Percentiles rank a stretch among this genome's conserved stretches.
Evolutionary conservation across 371 early-diverging fungal species (phyloP).

Genomic region (Funneliformis caledonium): DNA sequence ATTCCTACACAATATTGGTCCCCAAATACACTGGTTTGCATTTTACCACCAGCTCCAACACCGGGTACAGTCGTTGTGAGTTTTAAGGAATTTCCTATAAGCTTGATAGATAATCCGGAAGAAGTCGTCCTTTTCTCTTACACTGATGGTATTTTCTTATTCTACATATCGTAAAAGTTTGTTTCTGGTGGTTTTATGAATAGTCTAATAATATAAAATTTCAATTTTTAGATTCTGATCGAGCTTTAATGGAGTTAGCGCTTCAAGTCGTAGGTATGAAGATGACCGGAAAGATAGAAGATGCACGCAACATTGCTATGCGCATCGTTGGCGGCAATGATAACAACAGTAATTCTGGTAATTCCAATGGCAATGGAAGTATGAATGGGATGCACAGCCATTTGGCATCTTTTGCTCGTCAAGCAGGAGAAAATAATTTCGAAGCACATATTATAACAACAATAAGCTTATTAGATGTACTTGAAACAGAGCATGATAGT

Average conservation of each 20-base stretch:
- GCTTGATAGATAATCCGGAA: slow-evolving; percentile 46
- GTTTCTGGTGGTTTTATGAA: background rate
- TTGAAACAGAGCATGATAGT: slow-evolving; percentile 38
- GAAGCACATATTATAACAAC: slow-evolving; percentile 39
- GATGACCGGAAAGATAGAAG: slow-evolving; percentile 79
- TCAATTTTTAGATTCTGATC: slow-evolving; percentile 66
- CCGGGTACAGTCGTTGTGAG: slow-evolving; percentile 82
- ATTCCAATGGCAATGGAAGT: slow-evolving; percentile 36
- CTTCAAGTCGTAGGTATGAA: slow-evolving; percentile 86
- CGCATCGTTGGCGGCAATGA: slow-evolving; percentile 72
- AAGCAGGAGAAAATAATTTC: slow-evolving; percentile 30
- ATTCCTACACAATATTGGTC: slow-evolving; percentile 73
- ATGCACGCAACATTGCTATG: slow-evolving; percentile 76
- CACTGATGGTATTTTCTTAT: slow-evolving; percentile 47
- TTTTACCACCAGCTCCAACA: slow-evolving; percentile 75
- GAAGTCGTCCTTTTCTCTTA: slow-evolving; percentile 66
- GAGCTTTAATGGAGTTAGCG: slow-evolving; percentile 86
- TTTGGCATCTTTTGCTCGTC: background rate
- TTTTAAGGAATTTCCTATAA: slow-evolving; percentile 65
- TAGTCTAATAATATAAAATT: background rate
- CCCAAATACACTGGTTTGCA: slow-evolving; percentile 77
- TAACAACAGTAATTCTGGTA: slow-evolving; percentile 47
- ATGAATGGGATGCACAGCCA: slow-evolving; percentile 38
- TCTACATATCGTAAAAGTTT: background rate
- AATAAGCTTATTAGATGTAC: slow-evolving; percentile 26